Evolutionary conservation across 208 protist genomes (phyloP).

Genomic region (Porcisia deanei): DNA sequence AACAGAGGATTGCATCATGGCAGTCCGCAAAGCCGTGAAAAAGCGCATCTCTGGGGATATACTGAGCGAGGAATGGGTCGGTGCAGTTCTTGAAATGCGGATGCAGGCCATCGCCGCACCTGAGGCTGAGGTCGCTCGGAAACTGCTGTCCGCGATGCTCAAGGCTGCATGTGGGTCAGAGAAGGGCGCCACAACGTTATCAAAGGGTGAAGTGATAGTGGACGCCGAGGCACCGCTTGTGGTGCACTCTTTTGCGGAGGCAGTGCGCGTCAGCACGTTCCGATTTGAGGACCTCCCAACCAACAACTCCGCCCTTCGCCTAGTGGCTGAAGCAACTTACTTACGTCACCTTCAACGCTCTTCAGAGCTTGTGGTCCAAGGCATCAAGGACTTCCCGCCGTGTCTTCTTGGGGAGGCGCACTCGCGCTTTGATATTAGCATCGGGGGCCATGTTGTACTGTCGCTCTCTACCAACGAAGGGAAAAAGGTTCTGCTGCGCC

Average conservation of each 20-base stretch:
- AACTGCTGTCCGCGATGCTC: constrained; percentile 66
- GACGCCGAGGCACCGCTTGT: constrained; percentile 57
- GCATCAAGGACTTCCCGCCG: constrained; percentile 63
- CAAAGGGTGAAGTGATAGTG: constrained; percentile 57
- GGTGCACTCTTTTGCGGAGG: constrained; percentile 51
- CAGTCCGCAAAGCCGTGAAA: constrained; percentile 61
- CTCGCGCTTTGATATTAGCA: constrained; percentile 64
- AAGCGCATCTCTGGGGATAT: constrained; percentile 54
- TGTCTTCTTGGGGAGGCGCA: constrained; percentile 49
- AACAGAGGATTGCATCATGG: constrained; percentile 59
- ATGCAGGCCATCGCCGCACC: constrained; percentile 39
- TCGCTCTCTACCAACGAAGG: constrained; percentile 50
- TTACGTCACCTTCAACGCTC: constrained; percentile 70
- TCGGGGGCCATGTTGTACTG: constrained; percentile 78
- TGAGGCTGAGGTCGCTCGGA: constrained; percentile 40
- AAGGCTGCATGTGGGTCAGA: constrained; percentile 77
- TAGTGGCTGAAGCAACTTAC: constrained; percentile 86
- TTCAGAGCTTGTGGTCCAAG: constrained; percentile 48
- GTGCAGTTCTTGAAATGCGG: constrained; percentile 37
- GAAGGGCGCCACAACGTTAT: constrained; percentile 64
- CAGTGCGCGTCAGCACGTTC: constrained; percentile 54
- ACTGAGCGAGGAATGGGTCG: constrained; percentile 20
- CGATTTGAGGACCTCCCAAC: constrained; percentile 75
- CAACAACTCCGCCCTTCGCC: constrained; percentile 50
- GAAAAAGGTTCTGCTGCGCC: constrained; percentile 33